Percentiles rank a stretch among this genome's conserved stretches.
These are phyloP conservation scores for Colletotrichum chlorophyti DNA, from an alignment of 2,329 filamentous ascomycete species.

Conservation along the genomic window DNA sequence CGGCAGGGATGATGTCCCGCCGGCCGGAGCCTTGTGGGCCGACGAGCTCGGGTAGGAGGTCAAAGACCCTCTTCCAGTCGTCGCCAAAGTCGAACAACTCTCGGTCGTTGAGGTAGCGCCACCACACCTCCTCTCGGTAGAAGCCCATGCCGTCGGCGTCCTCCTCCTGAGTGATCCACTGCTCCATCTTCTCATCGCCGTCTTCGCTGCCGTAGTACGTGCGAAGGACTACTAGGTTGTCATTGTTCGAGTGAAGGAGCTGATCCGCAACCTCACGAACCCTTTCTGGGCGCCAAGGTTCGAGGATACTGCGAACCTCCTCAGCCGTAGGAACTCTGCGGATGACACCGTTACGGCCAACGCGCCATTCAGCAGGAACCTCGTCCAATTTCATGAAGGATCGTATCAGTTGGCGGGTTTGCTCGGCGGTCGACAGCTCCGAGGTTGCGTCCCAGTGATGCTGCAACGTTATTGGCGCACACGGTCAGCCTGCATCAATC, in stretches of 20 bases:
- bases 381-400: too few relatives aligned
- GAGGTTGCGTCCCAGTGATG: too few relatives aligned
- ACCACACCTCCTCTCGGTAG: constrained; percentile 4
- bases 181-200: constrained; percentile 2
- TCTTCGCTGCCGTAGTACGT: constrained; percentile 11
- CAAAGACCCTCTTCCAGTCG: not conserved
- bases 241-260: not conserved
- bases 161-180: not conserved
- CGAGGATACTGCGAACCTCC: not conserved
- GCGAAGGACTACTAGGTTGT: constrained; percentile 7
- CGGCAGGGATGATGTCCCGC: too few relatives aligned
- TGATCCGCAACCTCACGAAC: not conserved
- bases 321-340: not conserved
- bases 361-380: not conserved
- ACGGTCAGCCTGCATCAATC: too few relatives aligned
- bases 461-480: too few relatives aligned
- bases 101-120: constrained; percentile 13
- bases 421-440: too few relatives aligned
- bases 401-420: too few relatives aligned
- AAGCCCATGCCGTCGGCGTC: not conserved
- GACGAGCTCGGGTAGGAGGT: constrained; percentile 14
- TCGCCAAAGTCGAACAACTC: constrained; percentile 2
- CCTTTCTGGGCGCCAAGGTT: not conserved
- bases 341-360: not conserved
- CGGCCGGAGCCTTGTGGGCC: too few relatives aligned